phyloP scores from a whole-genome alignment of 306 rosid genomes.

The Cicer chorassanicum region DNA sequence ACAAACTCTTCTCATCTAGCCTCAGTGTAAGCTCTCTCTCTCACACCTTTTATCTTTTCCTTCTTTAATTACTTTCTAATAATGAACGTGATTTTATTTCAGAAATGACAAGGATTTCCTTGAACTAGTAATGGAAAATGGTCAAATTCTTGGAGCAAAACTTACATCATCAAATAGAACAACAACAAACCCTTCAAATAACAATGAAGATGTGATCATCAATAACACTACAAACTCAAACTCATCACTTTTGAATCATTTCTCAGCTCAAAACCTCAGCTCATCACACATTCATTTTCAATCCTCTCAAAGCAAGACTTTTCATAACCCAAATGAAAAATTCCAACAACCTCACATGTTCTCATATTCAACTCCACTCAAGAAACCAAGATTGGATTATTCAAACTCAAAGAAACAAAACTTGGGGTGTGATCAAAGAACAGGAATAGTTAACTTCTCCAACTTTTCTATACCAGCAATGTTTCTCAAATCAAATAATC shows the following conservation, averaged over 20 bases:
- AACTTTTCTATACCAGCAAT: conserved; percentile 46
- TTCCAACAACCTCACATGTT: background rate
- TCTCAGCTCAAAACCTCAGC: no score
- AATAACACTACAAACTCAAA: background rate
- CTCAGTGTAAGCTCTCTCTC: conserved; percentile 42
- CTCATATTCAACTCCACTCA: conserved; percentile 33
- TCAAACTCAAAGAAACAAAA: conserved; percentile 27
- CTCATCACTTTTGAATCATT: no score
- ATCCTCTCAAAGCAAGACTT: background rate
- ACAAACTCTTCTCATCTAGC: conserved; percentile 40
- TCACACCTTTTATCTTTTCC: background rate
- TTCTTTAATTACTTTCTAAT: background rate
- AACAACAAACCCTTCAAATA: background rate
- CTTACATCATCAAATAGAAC: conserved; percentile 35
- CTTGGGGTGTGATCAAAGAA: conserved; percentile 33
- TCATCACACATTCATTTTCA: background rate
- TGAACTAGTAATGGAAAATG: conserved; percentile 57
- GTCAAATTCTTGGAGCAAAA: conserved; percentile 41
- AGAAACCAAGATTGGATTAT: conserved; percentile 37
- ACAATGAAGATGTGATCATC: background rate
- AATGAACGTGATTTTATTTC: conserved; percentile 21
- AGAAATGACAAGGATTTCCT: conserved; percentile 48
- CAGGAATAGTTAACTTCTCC: conserved; percentile 45
- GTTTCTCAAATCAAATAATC: conserved; percentile 34
- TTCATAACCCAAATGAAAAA: background rate